Base-by-base conservation (phyloP, 1,284 basidiomycete species). In the Xerocomus amazonicus region DNA sequence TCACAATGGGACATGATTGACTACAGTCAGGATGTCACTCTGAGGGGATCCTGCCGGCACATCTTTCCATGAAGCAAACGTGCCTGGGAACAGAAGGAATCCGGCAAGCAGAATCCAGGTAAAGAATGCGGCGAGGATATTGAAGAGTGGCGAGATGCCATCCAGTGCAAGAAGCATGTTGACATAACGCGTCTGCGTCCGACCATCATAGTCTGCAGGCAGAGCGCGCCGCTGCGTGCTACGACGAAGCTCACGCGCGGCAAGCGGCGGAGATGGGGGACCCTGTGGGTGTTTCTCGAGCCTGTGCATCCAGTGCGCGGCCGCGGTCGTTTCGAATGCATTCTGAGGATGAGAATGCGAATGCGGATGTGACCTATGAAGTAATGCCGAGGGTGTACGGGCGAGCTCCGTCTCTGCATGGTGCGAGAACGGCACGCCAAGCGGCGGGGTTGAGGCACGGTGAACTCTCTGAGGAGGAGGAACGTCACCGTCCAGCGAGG, bases 51-150 rank as follows among this genome's bases (percentile, higher is more conserved):
- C 56, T 9, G 53, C 31, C 26, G 68, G 59, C 14, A 61, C 43
- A n/a, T 63, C 56, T 47, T 73, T 63, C 63, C 75, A 67, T 46
- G 72, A 79, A 6, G 71, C 70, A 61, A 82, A 83, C 8, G 80
- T 81, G 40, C 78, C 76, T 2, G 81, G 80, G 53, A 82, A 79
- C 28, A 82, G 68, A 17, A 83, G 65, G 59, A 82, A 81, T 8
- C 80, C 79, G 4, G 78, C 80, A 19, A 81, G 67, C 44, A 81
- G 56, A 45, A 82, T 72, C 80, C 80, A 81, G 10, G 76, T 80
- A 55, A 77, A 81, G 63, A 81, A 79, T 10, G 68, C 67, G 2
- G 76, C 72, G 13, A 75, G 59, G 16, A 79, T 47, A 48, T 80
- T 78, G 59, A 75, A 70, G 33, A 73, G 17, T 4, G 61, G 56